Evolutionary conservation across 2,329 filamentous ascomycete species (phyloP), one percentile per base, ranked within the genome.

Genomic region (Claviceps sorghi): DNA sequence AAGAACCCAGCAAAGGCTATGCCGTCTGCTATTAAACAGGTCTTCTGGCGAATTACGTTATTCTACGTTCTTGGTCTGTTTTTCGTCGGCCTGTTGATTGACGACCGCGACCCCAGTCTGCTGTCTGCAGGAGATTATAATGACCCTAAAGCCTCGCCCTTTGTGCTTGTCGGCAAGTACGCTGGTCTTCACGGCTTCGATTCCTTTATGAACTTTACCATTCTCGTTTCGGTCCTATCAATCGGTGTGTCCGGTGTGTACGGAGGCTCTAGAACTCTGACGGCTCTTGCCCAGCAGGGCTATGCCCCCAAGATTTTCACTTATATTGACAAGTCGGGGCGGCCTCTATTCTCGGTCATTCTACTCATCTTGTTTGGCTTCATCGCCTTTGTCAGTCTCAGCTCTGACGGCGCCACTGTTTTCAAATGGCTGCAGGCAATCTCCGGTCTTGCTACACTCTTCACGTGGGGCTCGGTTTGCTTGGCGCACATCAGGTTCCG

Each of bases 11-110:
- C 79, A 53, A 82, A 86, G 62, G 79, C 83, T 0, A 75, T 95
- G 1, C 89, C 89, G 0, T 82, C 80, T 1, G 89, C 89, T 5
- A 83, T 91, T 60, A 94, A 93, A 70, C 88, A 94, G 63, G 86
- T 78, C 34, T 78, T 78, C 54, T 78, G 75, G 75, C 73, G 76
- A 58, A 78, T 78, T 54, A 76, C 72, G 0, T 62, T 78, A 55
- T 79, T 79, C 57, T 79, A 79, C 56, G 65, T 79, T 47, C 65
- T 78, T 2, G 74, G 74, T 38, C 68, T 79, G 15, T 68, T 75
- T 50, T 72, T 78, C 11, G 70, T 78, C 17, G 75, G 76, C 15
- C 67, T 79, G 5, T 62, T 78, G 5, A 65, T 78, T 40, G 64
- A 66, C 50, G 73, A 71, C 49, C 63, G 69, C 22, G 76, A 79